Percentiles rank a stretch among this genome's conserved stretches.
These are phyloP conservation scores for Acanthamoeba culbertsoni DNA, from an alignment of 208 protist genomes.

Conservation along the genomic window DNA sequence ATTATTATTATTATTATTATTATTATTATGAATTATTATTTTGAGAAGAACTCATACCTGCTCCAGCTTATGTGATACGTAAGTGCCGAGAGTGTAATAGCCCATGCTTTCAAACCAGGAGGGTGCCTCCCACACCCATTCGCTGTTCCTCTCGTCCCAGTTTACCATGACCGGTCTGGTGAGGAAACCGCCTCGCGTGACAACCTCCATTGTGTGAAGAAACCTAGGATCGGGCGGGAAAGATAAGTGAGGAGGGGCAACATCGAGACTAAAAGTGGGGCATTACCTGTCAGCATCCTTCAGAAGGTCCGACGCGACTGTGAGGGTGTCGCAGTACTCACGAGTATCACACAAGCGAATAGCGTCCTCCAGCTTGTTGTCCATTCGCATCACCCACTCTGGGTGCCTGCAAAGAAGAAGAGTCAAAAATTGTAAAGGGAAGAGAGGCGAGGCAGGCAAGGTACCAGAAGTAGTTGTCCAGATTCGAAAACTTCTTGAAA, in stretches of 20 bases:
- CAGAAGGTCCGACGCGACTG: background rate
- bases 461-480: constrained; percentile 61
- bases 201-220: constrained; percentile 28
- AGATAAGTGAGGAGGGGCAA: background rate
- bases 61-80: constrained; percentile 52
- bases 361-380: constrained; percentile 39
- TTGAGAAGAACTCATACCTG: background rate
- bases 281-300: constrained; percentile 53
- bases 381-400: constrained; percentile 33
- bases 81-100: constrained; percentile 58
- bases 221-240: background rate
- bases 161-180: background rate
- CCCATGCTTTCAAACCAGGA: constrained; percentile 53
- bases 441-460: background rate
- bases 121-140: constrained; percentile 51
- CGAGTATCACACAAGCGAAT: constrained; percentile 47
- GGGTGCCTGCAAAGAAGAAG: background rate
- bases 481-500: constrained; percentile 45
- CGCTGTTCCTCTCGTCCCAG: constrained; percentile 39
- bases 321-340: constrained; percentile 61
- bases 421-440: background rate
- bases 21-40: too few species aligned
- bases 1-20: too few species aligned
- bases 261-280: background rate
- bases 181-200: constrained; percentile 49